These are phyloP conservation scores for Coniella lustricola DNA, from an alignment of 2,329 filamentous ascomycete genomes.

Conservation along the genomic window DNA sequence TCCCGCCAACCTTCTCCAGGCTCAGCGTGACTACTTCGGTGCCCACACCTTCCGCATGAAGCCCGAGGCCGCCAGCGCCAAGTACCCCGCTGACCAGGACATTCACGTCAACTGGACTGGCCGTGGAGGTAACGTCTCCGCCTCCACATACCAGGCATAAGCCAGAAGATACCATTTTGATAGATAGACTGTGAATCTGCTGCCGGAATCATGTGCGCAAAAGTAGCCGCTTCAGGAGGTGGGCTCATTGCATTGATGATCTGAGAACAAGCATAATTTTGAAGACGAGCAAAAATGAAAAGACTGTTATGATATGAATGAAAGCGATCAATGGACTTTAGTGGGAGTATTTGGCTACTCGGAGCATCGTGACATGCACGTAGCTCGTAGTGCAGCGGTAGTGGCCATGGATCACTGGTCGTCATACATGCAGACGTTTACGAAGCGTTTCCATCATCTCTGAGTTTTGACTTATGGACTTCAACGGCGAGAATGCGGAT, in stretches of 20 bases:
- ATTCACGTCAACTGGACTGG: constrained; percentile 99
- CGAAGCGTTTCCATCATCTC: no score
- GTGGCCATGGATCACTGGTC: no score
- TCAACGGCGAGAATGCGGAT: no score
- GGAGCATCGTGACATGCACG: no score
- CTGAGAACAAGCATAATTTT: not conserved
- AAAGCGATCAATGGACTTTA: no score
- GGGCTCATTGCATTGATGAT: constrained; percentile 8
- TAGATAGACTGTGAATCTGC: constrained; percentile 12
- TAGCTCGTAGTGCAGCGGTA: no score
- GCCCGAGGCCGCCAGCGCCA: constrained; percentile 67
- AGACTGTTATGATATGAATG: not conserved
- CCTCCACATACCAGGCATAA: constrained; percentile 95
- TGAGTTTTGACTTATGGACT: no score
- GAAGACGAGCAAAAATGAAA: constrained; percentile 14
- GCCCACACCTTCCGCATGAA: constrained; percentile 86
- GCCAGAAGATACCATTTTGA: not conserved
- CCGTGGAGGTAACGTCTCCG: constrained; percentile 92
- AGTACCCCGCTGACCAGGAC: constrained; percentile 79
- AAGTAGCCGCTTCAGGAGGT: constrained; percentile 7
- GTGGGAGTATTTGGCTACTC: not conserved
- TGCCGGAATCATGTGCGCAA: constrained; percentile 5
- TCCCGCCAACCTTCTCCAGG: constrained; percentile 96
- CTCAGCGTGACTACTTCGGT: constrained; percentile 99
- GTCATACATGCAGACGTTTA: no score